A percentile compares a stretch with the other conserved stretches of the same genome.
phyloP scores from a whole-genome alignment of 345 rosid genomes.

The Salix suchowensis region DNA sequence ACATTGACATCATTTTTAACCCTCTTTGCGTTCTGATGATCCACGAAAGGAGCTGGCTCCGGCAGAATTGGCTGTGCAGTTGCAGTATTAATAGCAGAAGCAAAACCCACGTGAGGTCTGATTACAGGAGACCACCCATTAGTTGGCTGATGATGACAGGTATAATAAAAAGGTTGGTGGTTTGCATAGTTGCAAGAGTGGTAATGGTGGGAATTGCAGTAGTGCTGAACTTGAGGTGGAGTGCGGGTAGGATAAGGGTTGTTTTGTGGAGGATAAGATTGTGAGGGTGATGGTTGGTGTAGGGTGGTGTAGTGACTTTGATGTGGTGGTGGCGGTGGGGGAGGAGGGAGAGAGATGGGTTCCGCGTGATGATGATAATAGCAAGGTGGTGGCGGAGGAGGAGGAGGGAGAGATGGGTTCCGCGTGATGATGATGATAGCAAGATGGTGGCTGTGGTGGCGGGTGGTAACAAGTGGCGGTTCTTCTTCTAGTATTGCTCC shows the following conservation, averaged over 20 bases:
- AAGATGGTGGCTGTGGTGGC: slow-evolving; percentile 35
- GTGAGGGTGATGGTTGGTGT: slow-evolving; percentile 7
- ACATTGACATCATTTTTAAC: slow-evolving; percentile 88
- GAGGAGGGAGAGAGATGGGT: slow-evolving; percentile 28
- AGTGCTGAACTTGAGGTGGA: slow-evolving; percentile 35
- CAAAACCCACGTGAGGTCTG: slow-evolving; percentile 35
- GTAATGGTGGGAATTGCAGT: slow-evolving; percentile 34
- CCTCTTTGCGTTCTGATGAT: slow-evolving; percentile 83
- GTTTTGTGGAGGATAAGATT: slow-evolving; percentile 30
- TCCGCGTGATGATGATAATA: slow-evolving; percentile 18
- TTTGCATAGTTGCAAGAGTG: slow-evolving; percentile 27
- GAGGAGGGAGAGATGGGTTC: slow-evolving; percentile 29
- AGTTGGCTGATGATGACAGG: slow-evolving; percentile 28
- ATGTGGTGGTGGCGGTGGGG: slow-evolving; percentile 29
- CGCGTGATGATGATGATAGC: slow-evolving; percentile 16
- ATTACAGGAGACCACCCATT: slow-evolving; percentile 41
- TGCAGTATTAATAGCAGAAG: not conserved
- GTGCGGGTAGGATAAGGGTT: slow-evolving; percentile 32
- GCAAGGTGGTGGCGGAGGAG: slow-evolving; percentile 14
- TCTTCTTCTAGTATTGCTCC: slow-evolving; percentile 61
- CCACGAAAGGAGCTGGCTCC: slow-evolving; percentile 62
- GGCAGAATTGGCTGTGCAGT: slow-evolving; percentile 25
- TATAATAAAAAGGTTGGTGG: slow-evolving; percentile 47
- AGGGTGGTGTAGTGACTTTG: slow-evolving; percentile 25
- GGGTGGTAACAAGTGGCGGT: slow-evolving; percentile 22